These are phyloP conservation scores for Avena eriantha DNA, from an alignment of 176 grass and related monocot genomes.

Conservation along the genomic window DNA sequence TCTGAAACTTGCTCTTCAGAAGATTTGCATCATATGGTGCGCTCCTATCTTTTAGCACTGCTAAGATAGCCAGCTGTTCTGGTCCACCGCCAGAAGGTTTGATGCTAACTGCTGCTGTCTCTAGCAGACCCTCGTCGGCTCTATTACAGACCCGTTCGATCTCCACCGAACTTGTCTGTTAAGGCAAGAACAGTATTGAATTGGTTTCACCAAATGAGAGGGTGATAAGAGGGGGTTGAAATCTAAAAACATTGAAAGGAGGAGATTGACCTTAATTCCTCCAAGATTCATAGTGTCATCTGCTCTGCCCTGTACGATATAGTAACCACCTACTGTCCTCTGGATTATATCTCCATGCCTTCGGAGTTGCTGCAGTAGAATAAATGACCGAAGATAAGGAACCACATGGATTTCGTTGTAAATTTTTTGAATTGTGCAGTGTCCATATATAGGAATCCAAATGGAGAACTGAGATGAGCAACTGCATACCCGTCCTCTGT, in stretches of 20 bases:
- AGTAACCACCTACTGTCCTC: constrained; percentile 89
- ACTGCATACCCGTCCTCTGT: constrained; percentile 76
- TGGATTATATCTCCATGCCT: constrained; percentile 95
- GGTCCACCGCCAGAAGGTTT: constrained; percentile 71
- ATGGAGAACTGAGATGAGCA: neutral
- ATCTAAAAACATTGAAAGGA: neutral
- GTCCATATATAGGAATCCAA: neutral
- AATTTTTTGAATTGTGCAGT: neutral
- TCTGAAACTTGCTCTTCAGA: constrained; percentile 80
- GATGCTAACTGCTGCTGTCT: constrained; percentile 83
- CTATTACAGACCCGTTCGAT: constrained; percentile 87
- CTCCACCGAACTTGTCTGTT: constrained; percentile 96
- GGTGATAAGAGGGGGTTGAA: neutral
- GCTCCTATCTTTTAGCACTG: constrained; percentile 68
- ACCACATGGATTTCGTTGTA: neutral
- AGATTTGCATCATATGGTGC: constrained; percentile 40
- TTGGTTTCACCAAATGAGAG: constrained; percentile 24
- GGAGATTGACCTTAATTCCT: constrained; percentile 78
- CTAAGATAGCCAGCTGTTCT: constrained; percentile 82
- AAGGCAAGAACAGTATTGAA: constrained; percentile 12
- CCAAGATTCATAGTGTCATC: constrained; percentile 99
- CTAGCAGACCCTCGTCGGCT: constrained; percentile 74
- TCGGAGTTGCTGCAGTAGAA: constrained; percentile 64
- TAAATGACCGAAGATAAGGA: neutral
- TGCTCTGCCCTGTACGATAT: constrained; percentile 85